Base-by-base conservation (phyloP, 2,329 filamentous ascomycete genomes). In the Beauveria bassiana region DNA sequence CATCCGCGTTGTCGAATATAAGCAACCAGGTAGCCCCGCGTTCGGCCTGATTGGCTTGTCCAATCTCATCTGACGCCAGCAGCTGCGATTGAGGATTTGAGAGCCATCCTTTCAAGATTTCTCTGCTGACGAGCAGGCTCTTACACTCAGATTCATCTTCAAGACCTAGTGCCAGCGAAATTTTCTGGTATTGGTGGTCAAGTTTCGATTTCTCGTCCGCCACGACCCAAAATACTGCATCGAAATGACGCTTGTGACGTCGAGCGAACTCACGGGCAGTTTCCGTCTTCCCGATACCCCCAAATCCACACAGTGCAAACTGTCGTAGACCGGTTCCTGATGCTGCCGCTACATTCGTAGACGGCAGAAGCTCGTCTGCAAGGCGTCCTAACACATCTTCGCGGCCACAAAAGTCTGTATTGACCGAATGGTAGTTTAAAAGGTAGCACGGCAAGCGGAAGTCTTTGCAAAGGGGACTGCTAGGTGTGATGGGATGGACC, bases 1-100 rank as follows among this genome's bases (percentile, higher is more conserved):
- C 61, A 55, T 62, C 55, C 9, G 61, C 61, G 43, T 59, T 59
- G 43, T 62, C 61, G 24, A 62, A 62, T 20, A 62, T 54, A 10
- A 62, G 61, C 24, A 62, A 28, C 61, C 55, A 62, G 28, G 54
- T 62, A 12, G 61, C 61, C 2, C 43, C 34, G 51, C 12, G 42
- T 53, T 22, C 26, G 40, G 28, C 28, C 14, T 31, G 54, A 1
- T 16, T 46, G 53, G 16, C 12, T 9, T 22, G 20, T 12, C 7
- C 10, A 16, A 47, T 43, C 24, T 62, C 31, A 6, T 53, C 46
- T 3, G 49, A 62, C 8, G 20, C 34, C 4, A 20, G 7, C 8
- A 62, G 12, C 22, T 47, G 38, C 40, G 16, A 34, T 16, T 16
- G 54, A 31, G 55, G 61, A 49, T 54, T 49, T 16, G 61, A 59